phyloP scores from a whole-genome alignment of 108 stramenopile species.

The Fistulifera solaris region DNA sequence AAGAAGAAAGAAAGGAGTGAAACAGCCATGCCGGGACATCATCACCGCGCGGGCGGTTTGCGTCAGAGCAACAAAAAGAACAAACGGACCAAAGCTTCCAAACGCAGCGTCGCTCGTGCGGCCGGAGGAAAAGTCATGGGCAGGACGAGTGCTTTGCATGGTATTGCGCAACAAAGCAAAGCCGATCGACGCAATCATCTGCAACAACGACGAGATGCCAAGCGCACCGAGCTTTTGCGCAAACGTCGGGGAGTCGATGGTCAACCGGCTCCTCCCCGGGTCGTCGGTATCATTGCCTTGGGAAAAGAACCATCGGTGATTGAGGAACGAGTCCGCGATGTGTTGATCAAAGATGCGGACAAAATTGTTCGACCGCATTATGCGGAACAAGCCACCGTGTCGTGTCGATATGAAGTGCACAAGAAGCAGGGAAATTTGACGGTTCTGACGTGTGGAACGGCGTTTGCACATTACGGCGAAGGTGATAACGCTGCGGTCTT shows the following conservation, averaged over 20 bases:
- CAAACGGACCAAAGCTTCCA: constrained; percentile 65
- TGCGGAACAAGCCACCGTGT: constrained; percentile 28
- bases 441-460: constrained; percentile 55
- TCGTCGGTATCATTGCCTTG: constrained; percentile 84
- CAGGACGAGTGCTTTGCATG: constrained; percentile 10
- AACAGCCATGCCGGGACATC: constrained; percentile 33
- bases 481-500: constrained; percentile 58
- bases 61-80: constrained; percentile 74
- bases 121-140: constrained; percentile 62
- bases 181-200: constrained; percentile 59
- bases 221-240: constrained; percentile 30
- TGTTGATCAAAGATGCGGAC: constrained; percentile 18
- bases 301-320: constrained; percentile 32
- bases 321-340: constrained; percentile 50
- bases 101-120: constrained; percentile 42
- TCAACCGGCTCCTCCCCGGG: constrained; percentile 43
- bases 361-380: constrained; percentile 3
- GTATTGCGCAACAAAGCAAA: constrained; percentile 34
- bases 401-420: constrained; percentile 58
- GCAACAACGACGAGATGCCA: constrained; percentile 50
- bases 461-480: constrained; percentile 37
- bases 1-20: too few species aligned
- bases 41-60: constrained; percentile 45
- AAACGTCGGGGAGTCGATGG: constrained; percentile 35
- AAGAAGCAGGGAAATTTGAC: constrained; percentile 75